These are phyloP conservation scores for Endotrypanum monterogeii DNA, from an alignment of 208 protist genomes.

Conservation along the genomic window DNA sequence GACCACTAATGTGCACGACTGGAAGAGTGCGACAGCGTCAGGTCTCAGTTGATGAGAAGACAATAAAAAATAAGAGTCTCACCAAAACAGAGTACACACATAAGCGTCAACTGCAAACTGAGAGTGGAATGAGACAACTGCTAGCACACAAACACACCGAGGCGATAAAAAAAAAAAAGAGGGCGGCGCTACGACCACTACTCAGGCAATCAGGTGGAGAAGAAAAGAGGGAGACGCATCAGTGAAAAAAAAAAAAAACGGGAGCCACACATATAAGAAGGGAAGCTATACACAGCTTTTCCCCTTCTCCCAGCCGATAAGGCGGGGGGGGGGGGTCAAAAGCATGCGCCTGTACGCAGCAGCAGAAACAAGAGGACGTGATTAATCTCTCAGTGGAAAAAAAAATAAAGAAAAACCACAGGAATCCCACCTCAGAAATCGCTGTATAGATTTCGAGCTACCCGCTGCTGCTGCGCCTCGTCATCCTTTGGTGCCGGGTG, in stretches of 20 bases:
- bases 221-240: neutral
- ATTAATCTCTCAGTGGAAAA: neutral
- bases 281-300: too few relatives aligned
- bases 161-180: too few relatives aligned
- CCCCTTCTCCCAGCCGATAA: too few relatives aligned
- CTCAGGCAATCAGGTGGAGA: neutral
- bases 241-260: neutral
- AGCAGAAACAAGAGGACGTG: neutral
- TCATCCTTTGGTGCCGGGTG: constrained; percentile 60
- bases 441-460: constrained; percentile 52
- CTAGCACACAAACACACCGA: neutral
- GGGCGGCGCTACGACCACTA: too few relatives aligned
- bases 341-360: neutral
- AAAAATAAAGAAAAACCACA: neutral
- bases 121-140: too few relatives aligned
- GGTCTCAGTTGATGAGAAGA: neutral
- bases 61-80: neutral
- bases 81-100: neutral
- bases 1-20: too few relatives aligned
- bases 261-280: neutral
- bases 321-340: neutral
- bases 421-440: constrained; percentile 7
- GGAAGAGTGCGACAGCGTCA: neutral
- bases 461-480: constrained; percentile 49
- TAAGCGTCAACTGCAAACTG: neutral